Percentiles rank a stretch among this genome's conserved stretches.
These are phyloP conservation scores for Globisporangium cederbergense DNA, from an alignment of 352 stramenopile species.

Conservation along the genomic window DNA sequence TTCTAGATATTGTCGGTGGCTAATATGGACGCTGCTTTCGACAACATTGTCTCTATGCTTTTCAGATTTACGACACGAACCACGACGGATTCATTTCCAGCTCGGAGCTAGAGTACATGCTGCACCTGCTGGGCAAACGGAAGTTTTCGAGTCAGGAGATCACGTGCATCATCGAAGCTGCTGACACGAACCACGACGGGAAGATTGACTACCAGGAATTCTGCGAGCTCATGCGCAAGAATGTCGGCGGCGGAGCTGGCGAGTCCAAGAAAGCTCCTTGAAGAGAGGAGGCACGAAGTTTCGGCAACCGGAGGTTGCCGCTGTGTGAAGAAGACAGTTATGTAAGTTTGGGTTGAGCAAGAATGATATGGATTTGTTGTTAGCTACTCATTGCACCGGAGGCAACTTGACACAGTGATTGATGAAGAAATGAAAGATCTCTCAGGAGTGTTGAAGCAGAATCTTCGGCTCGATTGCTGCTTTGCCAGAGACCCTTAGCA, in stretches of 20 bases:
- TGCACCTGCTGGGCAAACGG: constrained; percentile 57
- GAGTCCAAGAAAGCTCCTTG: not conserved
- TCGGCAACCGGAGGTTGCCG: not conserved
- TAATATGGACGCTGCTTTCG: not conserved
- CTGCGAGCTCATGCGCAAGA: constrained; percentile 47
- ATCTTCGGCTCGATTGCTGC: not conserved
- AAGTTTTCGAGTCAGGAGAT: constrained; percentile 41
- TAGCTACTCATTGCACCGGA: not conserved
- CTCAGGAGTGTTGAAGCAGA: not conserved
- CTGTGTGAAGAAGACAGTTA: not conserved
- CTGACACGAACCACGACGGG: constrained; percentile 82
- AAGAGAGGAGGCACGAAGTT: not conserved
- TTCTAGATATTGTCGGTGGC: not conserved
- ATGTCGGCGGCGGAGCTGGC: not conserved
- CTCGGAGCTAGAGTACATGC: constrained; percentile 57
- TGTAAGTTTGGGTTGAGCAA: not conserved
- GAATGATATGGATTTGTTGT: constrained; percentile 2
- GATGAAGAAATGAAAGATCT: not conserved
- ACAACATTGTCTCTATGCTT: not conserved
- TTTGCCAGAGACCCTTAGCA: constrained; percentile 10
- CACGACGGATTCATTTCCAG: constrained; percentile 69
- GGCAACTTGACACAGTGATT: constrained; percentile 1
- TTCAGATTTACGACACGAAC: constrained; percentile 66
- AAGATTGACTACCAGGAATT: constrained; percentile 90
- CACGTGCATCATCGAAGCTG: constrained; percentile 56